A percentile compares a stretch with the other conserved stretches of the same genome.
Conservation (phyloP, 2,329 filamentous ascomycete genomes). For the Aspergillus novoparasiticus region DNA sequence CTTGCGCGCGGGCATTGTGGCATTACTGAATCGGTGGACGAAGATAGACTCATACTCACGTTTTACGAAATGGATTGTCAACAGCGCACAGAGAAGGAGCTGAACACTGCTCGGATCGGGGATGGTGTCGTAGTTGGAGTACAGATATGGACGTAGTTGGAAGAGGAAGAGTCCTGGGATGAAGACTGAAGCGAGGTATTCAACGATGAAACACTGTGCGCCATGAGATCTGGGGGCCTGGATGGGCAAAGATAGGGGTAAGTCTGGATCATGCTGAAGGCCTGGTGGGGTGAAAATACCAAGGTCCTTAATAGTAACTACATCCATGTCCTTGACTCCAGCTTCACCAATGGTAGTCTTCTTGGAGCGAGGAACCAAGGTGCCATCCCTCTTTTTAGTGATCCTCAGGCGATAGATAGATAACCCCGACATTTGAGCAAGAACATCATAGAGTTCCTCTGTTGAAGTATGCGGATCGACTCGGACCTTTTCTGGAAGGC, state of each 20-base stretch:
- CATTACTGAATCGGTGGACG: slow-evolving; percentile 90
- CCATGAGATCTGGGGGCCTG: slow-evolving; percentile 89
- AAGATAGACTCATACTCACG: slow-evolving; percentile 93
- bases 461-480: slow-evolving; percentile 55
- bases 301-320: slow-evolving; percentile 89
- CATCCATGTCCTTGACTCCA: slow-evolving; percentile 60
- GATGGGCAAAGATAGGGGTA: not conserved
- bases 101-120: slow-evolving; percentile 66
- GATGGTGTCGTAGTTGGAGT: slow-evolving; percentile 55
- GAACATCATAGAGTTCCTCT: slow-evolving; percentile 58
- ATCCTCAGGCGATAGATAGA: slow-evolving; percentile 63
- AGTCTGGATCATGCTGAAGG: not conserved
- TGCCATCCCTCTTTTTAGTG: slow-evolving; percentile 66
- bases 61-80: slow-evolving; percentile 86
- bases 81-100: slow-evolving; percentile 71
- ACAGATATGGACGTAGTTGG: slow-evolving; percentile 71
- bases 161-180: slow-evolving; percentile 77
- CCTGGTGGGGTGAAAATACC: slow-evolving; percentile 56
- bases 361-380: slow-evolving; percentile 55
- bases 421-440: slow-evolving; percentile 57
- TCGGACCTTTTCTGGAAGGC: slow-evolving; percentile 59
- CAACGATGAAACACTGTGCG: slow-evolving; percentile 91
- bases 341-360: slow-evolving; percentile 56
- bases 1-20: slow-evolving; percentile 91
- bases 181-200: slow-evolving; percentile 89